phyloP scores from a whole-genome alignment of 2,329 filamentous ascomycete genomes.

The Alternaria triticina region DNA sequence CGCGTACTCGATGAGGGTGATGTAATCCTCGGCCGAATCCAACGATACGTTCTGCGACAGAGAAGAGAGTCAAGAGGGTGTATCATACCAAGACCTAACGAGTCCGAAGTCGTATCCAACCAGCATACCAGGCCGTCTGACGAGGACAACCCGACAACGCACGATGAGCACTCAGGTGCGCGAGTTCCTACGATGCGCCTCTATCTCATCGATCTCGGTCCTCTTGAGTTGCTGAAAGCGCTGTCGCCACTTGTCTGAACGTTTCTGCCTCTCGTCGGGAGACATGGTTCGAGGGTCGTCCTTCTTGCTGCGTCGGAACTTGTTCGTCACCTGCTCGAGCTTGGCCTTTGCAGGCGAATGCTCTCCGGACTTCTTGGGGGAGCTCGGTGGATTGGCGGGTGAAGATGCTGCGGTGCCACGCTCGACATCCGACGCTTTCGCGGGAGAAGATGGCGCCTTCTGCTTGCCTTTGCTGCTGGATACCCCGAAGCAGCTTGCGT shows the following conservation, averaged over 20 bases:
- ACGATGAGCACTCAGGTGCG: constrained; percentile 2
- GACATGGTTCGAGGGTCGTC: constrained; percentile 46
- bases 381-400: constrained; percentile 31
- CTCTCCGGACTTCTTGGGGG: constrained; percentile 46
- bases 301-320: constrained; percentile 49
- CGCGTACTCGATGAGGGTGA: neutral
- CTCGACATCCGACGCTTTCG: constrained; percentile 23
- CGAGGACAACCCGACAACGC: neutral
- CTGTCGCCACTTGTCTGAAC: constrained; percentile 45
- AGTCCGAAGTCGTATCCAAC: neutral
- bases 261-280: constrained; percentile 45
- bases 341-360: constrained; percentile 55
- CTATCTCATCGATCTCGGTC: constrained; percentile 36
- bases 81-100: neutral
- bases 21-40: neutral
- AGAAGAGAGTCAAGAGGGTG: neutral
- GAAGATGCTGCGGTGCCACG: constrained; percentile 27
- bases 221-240: constrained; percentile 45
- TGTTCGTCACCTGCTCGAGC: constrained; percentile 56
- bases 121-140: neutral
- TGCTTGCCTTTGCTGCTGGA: constrained; percentile 41
- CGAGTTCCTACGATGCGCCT: constrained; percentile 25
- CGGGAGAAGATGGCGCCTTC: constrained; percentile 33
- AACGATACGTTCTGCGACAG: neutral
- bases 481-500: constrained; percentile 41